These are phyloP conservation scores for Mycosphaerelloides madeirae DNA, from an alignment of 2,329 filamentous ascomycete species.

Conservation along the genomic window DNA sequence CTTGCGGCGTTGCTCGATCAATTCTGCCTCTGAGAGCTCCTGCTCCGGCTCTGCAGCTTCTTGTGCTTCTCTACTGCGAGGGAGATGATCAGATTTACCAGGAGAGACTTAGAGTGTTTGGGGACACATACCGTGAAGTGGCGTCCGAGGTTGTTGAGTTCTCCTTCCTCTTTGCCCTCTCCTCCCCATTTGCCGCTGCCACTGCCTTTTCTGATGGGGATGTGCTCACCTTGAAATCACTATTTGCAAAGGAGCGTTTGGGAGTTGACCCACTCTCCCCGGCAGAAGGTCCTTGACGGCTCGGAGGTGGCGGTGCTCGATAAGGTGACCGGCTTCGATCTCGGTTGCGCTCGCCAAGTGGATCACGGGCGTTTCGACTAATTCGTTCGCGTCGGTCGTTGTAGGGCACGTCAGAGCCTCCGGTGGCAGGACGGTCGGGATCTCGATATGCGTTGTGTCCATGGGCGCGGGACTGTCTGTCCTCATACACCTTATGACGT, in stretches of 20 bases:
- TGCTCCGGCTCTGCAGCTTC: constrained; percentile 32
- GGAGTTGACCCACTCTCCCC: constrained; percentile 16
- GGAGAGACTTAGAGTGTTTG: background rate
- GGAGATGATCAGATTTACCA: background rate
- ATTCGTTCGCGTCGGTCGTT: constrained; percentile 9
- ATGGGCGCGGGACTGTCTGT: constrained; percentile 34
- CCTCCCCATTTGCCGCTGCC: constrained; percentile 2
- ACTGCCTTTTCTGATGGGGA: constrained; percentile 7
- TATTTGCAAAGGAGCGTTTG: background rate
- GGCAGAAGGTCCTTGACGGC: constrained; percentile 3
- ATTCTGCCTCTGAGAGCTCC: constrained; percentile 69
- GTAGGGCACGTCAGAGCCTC: background rate
- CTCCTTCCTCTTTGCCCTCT: too few species aligned
- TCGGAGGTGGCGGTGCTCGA: constrained; percentile 9
- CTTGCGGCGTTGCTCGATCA: constrained; percentile 80
- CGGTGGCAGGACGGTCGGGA: constrained; percentile 34
- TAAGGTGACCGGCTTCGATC: constrained; percentile 27
- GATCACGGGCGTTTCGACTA: constrained; percentile 5
- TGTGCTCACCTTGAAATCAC: background rate
- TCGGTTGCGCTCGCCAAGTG: constrained; percentile 11
- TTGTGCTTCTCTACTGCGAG: constrained; percentile 47
- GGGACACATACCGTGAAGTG: constrained; percentile 14
- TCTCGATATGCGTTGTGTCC: constrained; percentile 30
- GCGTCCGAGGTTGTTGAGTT: too few species aligned
- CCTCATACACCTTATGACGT: constrained; percentile 60